Conservation (phyloP, 139 green algal species). For the Chlamydomonas sp. region DNA sequence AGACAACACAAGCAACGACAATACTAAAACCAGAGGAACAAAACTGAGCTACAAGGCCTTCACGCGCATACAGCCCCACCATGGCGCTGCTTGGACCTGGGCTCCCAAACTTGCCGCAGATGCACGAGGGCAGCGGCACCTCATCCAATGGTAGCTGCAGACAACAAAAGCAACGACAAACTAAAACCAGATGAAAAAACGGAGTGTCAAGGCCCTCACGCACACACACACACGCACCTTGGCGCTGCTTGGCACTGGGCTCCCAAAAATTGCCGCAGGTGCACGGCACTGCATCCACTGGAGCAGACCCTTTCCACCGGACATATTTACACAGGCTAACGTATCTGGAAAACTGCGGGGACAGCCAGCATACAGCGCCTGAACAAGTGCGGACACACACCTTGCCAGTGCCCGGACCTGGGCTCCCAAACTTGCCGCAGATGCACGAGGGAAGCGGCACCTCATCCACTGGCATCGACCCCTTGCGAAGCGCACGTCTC, state of each 20-base stretch:
- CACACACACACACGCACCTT: conserved; percentile 6
- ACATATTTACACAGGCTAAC: not conserved
- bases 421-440: conserved; percentile 4
- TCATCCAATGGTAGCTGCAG: not conserved
- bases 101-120: not conserved
- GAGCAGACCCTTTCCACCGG: not conserved
- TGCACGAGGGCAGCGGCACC: not conserved
- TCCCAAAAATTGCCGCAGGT: too few species aligned
- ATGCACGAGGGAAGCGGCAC: conserved; percentile 1
- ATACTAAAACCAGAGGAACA: too few species aligned
- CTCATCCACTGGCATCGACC: conserved; percentile 5
- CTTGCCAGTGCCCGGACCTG: too few species aligned
- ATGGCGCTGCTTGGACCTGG: not conserved
- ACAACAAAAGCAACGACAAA: conserved; percentile 1
- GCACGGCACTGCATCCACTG: not conserved
- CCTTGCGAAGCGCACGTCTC: not conserved
- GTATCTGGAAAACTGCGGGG: not conserved
- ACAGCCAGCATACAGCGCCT: not conserved
- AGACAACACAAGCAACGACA: too few species aligned
- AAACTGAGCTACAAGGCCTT: too few species aligned
- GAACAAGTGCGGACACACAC: too few species aligned
- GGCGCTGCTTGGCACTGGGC: not conserved
- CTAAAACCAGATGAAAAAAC: not conserved
- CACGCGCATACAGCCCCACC: not conserved
- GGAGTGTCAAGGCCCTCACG: too few species aligned